Evolutionary conservation across 1,139 yeast genomes (phyloP).

Genomic region (Yamadazyma atlantica): DNA sequence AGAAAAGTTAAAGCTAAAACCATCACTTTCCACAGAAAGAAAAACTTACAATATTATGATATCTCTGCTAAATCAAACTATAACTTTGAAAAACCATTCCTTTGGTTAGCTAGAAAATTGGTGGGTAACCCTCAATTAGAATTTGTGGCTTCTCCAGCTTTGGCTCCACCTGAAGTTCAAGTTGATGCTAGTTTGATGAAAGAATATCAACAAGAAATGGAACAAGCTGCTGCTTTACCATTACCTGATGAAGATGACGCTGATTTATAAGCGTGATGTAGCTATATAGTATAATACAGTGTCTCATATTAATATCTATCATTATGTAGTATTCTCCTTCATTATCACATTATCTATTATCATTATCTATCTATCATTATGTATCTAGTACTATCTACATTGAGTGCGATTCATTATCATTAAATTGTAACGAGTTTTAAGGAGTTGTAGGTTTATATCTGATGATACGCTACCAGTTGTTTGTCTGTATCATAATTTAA

Average conservation of each 20-base stretch:
- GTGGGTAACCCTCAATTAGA: conserved; percentile 98
- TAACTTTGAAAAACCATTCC: conserved; percentile 99
- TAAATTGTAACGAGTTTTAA: too few species aligned
- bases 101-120: conserved; percentile 99
- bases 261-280: conserved; percentile 64
- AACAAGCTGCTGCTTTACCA: conserved; percentile 98
- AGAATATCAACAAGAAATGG: conserved; percentile 99
- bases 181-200: conserved; percentile 96
- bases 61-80: conserved; percentile 99
- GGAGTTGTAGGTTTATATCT: too few species aligned
- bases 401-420: too few species aligned
- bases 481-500: conserved; percentile 18
- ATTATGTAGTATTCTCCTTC: too few species aligned
- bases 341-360: too few species aligned
- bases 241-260: conserved; percentile 99
- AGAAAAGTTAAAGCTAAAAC: conserved; percentile 99
- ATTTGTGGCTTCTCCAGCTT: conserved; percentile 98
- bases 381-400: too few species aligned
- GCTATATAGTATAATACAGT: neutral
- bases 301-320: too few species aligned
- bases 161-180: conserved; percentile 99
- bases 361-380: too few species aligned
- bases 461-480: conserved; percentile 7
- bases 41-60: conserved; percentile 98
- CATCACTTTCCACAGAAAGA: conserved; percentile 99